Evolutionary conservation across 2,329 filamentous ascomycete species (phyloP), one percentile per base, ranked within the genome.

Genomic region (Neonectria punicea): DNA sequence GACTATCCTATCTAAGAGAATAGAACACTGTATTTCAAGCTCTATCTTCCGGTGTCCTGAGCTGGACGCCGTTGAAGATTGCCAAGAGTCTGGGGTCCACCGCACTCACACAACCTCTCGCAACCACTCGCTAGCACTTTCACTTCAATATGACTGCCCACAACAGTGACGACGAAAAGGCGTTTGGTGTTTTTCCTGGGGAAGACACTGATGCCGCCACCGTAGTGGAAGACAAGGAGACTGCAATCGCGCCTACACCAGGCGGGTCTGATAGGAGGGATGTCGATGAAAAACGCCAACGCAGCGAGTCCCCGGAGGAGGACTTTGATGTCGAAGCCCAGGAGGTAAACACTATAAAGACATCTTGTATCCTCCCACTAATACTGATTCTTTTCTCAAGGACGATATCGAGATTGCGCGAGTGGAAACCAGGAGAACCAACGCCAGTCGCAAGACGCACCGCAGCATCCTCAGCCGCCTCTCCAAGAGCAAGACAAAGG

Each of bases 401-500:
- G 61, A 63, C 28, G 49, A 58, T 11, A 47, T 64, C 10, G 63
- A 63, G 7, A 55, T 74, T 54, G 58, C 70, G 28, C 70, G 66
- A n/a, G 39, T 65, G 16, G 67, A 68, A 28, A 73, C 66, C 1
- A 61, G 55, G 20, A 58, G 43, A 22, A 67, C 72, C 6, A 66
- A 66, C 18, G 62, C 54, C 51, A 74, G 70, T 25, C 69, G 53
- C 44, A 70, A 64, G 43, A 74, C 70, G 4, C 70, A 69, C 20
- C 59, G 67, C 50, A 77, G 70, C 58, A 67, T 73, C 16, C 64
- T 74, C 51, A 73, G 61, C 39, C 65, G 67, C 5, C 68, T 76
- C 13, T 76, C 74, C 7, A 70, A 68, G 4, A 67, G 61, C 30
- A 71, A 66, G 41, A 77, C 71, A 4, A 71, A 62, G 39, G 79